Evolutionary conservation across 495 filamentous ascomycete genomes (phyloP).

Genomic region (Podospora pseudocomata): DNA sequence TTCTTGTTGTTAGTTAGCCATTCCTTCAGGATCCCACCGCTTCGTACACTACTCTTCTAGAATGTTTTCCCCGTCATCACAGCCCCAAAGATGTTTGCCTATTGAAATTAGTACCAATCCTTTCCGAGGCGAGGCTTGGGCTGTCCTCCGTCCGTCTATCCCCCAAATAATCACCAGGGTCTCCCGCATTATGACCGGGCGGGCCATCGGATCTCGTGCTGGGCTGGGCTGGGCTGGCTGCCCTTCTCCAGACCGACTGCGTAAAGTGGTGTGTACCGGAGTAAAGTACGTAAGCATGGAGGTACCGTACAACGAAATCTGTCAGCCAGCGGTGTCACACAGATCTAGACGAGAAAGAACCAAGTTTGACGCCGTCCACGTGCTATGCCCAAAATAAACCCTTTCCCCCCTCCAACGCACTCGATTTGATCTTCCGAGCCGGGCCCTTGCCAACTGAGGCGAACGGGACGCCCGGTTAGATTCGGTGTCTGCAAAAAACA

Average conservation of each 20-base stretch:
- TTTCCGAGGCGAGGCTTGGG: background rate
- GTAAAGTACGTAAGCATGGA: background rate
- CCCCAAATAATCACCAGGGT: conserved; percentile 3
- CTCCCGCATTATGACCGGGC: conserved; percentile 5
- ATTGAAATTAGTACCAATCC: background rate
- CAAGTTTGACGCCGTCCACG: conserved; percentile 4
- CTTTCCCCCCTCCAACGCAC: background rate
- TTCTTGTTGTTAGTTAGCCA: background rate
- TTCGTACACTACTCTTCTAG: background rate
- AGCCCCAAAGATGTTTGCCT: background rate
- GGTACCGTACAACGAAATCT: background rate
- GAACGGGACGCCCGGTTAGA: background rate
- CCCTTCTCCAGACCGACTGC: background rate
- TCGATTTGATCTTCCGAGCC: conserved; percentile 4
- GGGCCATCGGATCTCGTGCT: conserved; percentile 4
- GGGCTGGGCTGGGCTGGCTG: background rate
- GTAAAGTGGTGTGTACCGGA: background rate
- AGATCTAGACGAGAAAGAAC: background rate
- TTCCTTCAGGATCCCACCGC: background rate
- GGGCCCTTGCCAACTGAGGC: background rate
- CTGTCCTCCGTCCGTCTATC: background rate
- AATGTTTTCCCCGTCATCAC: background rate
- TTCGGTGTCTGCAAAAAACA: no score
- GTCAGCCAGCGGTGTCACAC: background rate
- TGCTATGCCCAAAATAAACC: conserved; percentile 1